Evolutionary conservation across 805 yeast species (phyloP).

Genomic region (Vanderwaltozyma yarrowii): DNA sequence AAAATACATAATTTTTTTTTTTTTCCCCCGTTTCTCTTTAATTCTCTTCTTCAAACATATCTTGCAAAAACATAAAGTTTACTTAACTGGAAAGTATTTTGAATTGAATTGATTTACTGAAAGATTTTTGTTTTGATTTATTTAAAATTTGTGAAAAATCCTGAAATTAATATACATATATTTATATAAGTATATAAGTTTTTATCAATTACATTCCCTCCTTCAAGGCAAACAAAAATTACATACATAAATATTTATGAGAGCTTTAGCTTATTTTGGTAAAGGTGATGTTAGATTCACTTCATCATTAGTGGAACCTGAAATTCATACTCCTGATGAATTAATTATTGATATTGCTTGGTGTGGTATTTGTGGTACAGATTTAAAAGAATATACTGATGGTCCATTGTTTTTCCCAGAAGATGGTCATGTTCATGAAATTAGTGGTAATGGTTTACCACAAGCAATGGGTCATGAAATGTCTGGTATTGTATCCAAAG

Average conservation of each 20-base stretch:
- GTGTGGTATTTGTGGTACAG: slow-evolving; percentile 60
- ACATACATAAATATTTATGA: slow-evolving; percentile 26
- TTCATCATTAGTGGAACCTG: slow-evolving; percentile 28
- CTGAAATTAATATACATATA: not conserved
- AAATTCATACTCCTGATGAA: slow-evolving; percentile 30
- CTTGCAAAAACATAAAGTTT: too few relatives aligned
- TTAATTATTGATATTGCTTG: slow-evolving; percentile 37
- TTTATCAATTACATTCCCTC: too few relatives aligned
- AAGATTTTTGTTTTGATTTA: too few relatives aligned
- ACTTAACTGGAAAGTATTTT: too few relatives aligned
- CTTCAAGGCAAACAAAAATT: too few relatives aligned
- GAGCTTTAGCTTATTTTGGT: slow-evolving; percentile 40
- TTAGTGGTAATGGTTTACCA: slow-evolving; percentile 35
- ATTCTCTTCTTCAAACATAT: too few relatives aligned
- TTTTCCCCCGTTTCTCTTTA: too few relatives aligned
- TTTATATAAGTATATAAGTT: too few relatives aligned
- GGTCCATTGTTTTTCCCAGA: slow-evolving; percentile 51
- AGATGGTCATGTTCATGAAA: slow-evolving; percentile 29
- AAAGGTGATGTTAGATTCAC: slow-evolving; percentile 36
- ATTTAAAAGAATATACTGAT: slow-evolving; percentile 45
- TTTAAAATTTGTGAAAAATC: too few relatives aligned
- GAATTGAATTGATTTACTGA: too few relatives aligned
- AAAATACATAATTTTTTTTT: too few relatives aligned
- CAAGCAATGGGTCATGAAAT: slow-evolving; percentile 47
- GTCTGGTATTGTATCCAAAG: slow-evolving; percentile 35